These are phyloP conservation scores for Colletotrichum somersetense DNA, from an alignment of 2,329 filamentous ascomycete species.

Conservation along the genomic window DNA sequence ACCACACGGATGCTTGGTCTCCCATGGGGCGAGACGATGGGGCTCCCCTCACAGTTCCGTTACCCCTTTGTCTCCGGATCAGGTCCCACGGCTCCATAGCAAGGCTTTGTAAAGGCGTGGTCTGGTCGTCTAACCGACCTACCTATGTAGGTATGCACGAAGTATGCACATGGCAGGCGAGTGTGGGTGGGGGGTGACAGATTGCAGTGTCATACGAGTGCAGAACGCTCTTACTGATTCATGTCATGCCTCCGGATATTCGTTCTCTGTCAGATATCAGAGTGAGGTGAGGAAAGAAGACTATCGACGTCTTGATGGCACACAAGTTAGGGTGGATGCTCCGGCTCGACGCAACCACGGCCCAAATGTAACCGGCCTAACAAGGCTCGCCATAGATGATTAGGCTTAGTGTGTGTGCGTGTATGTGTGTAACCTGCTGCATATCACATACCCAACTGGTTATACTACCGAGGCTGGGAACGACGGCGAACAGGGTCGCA, in stretches of 20 bases:
- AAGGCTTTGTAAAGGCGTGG: not conserved
- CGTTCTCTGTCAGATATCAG: constrained; percentile 5
- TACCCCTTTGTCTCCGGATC: not conserved
- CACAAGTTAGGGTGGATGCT: not conserved
- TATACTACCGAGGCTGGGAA: constrained; percentile 1
- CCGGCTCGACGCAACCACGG: not conserved
- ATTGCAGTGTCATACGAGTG: constrained; percentile 29
- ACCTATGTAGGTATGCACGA: not conserved
- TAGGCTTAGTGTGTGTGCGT: not conserved
- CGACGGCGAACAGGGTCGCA: constrained; percentile 28
- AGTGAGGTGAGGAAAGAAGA: not conserved
- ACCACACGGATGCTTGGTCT: constrained; percentile 16
- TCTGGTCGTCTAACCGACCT: not conserved
- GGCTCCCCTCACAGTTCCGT: not conserved
- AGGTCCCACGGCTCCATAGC: not conserved
- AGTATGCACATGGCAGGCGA: not conserved
- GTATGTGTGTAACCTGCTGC: no score
- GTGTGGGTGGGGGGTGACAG: constrained; percentile 6
- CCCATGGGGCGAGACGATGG: constrained; percentile 1
- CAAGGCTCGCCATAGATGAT: not conserved
- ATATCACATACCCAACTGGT: constrained; percentile 2
- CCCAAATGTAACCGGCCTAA: not conserved
- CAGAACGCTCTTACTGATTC: constrained; percentile 20
- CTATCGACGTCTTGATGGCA: not conserved
- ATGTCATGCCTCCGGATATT: not conserved